Evolutionary conservation across 345 rosid species (phyloP).

Genomic region (Draba incana): DNA sequence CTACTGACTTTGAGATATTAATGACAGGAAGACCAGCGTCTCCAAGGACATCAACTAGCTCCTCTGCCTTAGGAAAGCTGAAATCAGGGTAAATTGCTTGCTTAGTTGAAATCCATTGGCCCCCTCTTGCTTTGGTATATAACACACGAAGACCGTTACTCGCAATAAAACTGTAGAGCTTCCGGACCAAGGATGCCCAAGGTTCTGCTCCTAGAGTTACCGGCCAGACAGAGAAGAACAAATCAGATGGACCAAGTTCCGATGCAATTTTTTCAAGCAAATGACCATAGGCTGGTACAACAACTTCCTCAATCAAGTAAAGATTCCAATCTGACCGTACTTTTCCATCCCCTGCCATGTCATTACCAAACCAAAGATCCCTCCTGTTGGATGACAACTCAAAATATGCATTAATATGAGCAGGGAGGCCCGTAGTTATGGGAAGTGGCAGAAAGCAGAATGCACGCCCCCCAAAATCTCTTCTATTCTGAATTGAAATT

Average conservation of each 20-base stretch:
- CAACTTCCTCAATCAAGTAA: conserved; percentile 77
- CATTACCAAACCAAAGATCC: conserved; percentile 98
- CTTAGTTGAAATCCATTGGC: conserved; percentile 90
- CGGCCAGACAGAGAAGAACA: conserved; percentile 90
- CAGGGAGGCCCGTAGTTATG: conserved; percentile 85
- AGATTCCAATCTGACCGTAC: conserved; percentile 94
- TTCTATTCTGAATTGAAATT: conserved; percentile 48
- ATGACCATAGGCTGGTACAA: conserved; percentile 86
- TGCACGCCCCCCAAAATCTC: conserved; percentile 86
- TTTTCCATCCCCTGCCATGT: conserved; percentile 97
- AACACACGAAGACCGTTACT: conserved; percentile 72
- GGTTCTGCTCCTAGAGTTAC: conserved; percentile 68
- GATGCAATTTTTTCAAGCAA: conserved; percentile 87
- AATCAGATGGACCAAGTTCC: conserved; percentile 79
- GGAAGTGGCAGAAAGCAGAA: conserved; percentile 96
- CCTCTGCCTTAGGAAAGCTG: conserved; percentile 61
- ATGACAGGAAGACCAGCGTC: conserved; percentile 86
- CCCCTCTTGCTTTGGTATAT: conserved; percentile 87
- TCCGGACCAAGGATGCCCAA: conserved; percentile 85
- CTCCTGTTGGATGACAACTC: conserved; percentile 95
- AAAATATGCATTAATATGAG: conserved; percentile 90
- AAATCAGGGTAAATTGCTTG: conserved; percentile 93
- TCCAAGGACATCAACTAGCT: conserved; percentile 76
- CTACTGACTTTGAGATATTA: conserved; percentile 62
- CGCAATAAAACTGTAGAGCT: conserved; percentile 68